Evolutionary conservation across 2,329 filamentous ascomycete species (phyloP).

Genomic region (Amylocarpus encephaloides): DNA sequence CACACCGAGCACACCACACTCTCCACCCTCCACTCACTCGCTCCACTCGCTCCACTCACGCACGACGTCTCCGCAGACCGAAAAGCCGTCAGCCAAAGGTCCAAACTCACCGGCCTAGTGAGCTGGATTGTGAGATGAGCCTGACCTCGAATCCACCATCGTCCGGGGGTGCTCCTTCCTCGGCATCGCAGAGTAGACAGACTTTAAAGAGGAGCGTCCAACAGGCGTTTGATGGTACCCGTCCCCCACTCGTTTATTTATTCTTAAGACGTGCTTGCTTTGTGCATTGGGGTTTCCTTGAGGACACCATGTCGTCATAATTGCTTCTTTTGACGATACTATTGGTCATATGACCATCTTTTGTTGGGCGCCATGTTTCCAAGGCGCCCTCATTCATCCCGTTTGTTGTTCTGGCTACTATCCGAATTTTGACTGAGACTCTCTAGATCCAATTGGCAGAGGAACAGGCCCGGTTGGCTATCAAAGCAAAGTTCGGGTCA

Average conservation of each 20-base stretch:
- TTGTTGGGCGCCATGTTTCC: slow-evolving; percentile 24
- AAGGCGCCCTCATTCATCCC: slow-evolving; percentile 23
- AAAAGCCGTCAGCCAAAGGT: neutral
- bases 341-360: slow-evolving; percentile 4
- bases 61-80: neutral
- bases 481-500: slow-evolving; percentile 77
- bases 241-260: slow-evolving; percentile 5
- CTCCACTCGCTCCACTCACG: too few species aligned
- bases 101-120: neutral
- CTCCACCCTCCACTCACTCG: too few species aligned
- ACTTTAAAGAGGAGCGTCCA: slow-evolving; percentile 53
- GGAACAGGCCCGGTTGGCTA: slow-evolving; percentile 44
- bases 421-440: slow-evolving; percentile 32
- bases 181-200: slow-evolving; percentile 32
- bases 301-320: slow-evolving; percentile 14
- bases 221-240: slow-evolving; percentile 53
- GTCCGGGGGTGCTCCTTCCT: slow-evolving; percentile 27
- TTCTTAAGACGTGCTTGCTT: slow-evolving; percentile 7
- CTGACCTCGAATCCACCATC: slow-evolving; percentile 32
- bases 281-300: slow-evolving; percentile 6
- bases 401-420: slow-evolving; percentile 30
- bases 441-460: slow-evolving; percentile 48
- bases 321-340: slow-evolving; percentile 10
- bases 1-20: too few species aligned
- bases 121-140: slow-evolving; percentile 17